Conservation (phyloP, 768 basidiomycete genomes). For the Suillus subaureus region DNA sequence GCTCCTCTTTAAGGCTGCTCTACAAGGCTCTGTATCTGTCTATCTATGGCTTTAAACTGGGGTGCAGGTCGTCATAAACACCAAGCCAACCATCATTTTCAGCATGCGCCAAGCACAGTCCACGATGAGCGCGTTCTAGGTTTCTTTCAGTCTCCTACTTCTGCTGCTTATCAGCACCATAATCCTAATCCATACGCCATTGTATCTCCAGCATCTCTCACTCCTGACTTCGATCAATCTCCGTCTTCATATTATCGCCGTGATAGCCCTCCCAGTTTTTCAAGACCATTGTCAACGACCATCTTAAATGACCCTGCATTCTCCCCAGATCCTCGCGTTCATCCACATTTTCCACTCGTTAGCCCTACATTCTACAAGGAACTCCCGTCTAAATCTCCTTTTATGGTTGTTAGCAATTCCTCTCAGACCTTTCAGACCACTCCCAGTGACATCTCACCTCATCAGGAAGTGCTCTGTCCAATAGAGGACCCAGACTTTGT, state of each 20-base stretch:
- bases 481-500: not conserved
- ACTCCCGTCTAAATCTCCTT: constrained; percentile 33
- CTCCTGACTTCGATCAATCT: constrained; percentile 11
- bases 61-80: constrained; percentile 14
- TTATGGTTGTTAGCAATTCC: constrained; percentile 21
- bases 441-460: constrained; percentile 1
- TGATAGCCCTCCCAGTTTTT: constrained; percentile 12
- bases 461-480: not conserved
- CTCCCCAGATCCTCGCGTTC: constrained; percentile 53
- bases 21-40: not conserved
- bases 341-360: constrained; percentile 42
- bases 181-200: constrained; percentile 11
- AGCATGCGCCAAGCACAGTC: not conserved
- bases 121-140: constrained; percentile 8
- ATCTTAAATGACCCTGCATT: constrained; percentile 59
- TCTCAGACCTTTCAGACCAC: constrained; percentile 7
- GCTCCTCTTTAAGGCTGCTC: constrained; percentile 4
- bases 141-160: constrained; percentile 8
- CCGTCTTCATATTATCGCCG: constrained; percentile 3
- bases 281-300: constrained; percentile 25
- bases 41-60: constrained; percentile 20
- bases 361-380: constrained; percentile 20
- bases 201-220: constrained; percentile 10
- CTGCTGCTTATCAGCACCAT: constrained; percentile 6
- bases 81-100: not conserved